Percentiles rank a stretch among this genome's conserved stretches.
Evolutionary conservation across 768 basidiomycete genomes (phyloP).

Genomic region (Lentinula raphanica): DNA sequence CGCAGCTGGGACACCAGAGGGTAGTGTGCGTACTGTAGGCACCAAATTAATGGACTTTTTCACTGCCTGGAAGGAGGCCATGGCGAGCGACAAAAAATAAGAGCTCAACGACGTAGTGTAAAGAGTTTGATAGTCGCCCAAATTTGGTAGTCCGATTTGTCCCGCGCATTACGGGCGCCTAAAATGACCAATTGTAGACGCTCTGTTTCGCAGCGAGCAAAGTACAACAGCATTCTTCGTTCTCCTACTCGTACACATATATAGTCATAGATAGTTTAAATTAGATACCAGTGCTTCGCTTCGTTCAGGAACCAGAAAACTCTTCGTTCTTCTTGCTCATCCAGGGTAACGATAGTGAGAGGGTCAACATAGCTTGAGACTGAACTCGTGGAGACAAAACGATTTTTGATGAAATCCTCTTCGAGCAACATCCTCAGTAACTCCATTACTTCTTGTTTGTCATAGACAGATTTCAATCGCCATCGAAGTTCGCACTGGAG

Average conservation of each 20-base stretch:
- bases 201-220: slow-evolving; percentile 30
- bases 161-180: background rate
- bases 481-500: slow-evolving; percentile 69
- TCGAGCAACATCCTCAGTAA: slow-evolving; percentile 46
- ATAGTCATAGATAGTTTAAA: slow-evolving; percentile 23
- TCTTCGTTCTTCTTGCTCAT: slow-evolving; percentile 46
- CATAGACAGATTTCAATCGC: slow-evolving; percentile 68
- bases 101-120: background rate
- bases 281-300: slow-evolving; percentile 62
- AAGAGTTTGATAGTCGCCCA: background rate
- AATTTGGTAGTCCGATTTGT: background rate
- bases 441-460: slow-evolving; percentile 70
- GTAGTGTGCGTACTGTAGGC: slow-evolving; percentile 73
- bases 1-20: slow-evolving; percentile 75
- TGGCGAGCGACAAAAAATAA: slow-evolving; percentile 18
- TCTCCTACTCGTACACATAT: background rate
- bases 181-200: slow-evolving; percentile 16
- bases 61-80: slow-evolving; percentile 67
- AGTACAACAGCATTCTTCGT: background rate
- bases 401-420: slow-evolving; percentile 43
- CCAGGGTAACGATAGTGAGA: slow-evolving; percentile 28
- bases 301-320: slow-evolving; percentile 56
- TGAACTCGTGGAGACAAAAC: slow-evolving; percentile 18
- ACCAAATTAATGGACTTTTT: slow-evolving; percentile 81
- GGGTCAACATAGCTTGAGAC: slow-evolving; percentile 12